These are phyloP conservation scores for Ephemerocybe angulata DNA, from an alignment of 768 basidiomycete genomes.

Conservation along the genomic window DNA sequence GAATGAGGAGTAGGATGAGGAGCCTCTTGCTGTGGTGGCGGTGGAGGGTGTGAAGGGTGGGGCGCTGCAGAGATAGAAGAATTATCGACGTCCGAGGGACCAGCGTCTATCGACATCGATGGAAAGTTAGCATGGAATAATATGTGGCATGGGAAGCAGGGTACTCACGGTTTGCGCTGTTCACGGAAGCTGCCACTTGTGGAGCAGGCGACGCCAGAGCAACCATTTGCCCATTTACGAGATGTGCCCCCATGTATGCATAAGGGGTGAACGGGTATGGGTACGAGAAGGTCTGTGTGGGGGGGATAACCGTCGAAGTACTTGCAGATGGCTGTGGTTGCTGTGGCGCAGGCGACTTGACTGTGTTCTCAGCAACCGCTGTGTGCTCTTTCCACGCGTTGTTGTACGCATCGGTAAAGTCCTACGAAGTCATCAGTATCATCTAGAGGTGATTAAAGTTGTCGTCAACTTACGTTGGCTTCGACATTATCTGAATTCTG, in stretches of 20 bases:
- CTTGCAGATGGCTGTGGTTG: slow-evolving; percentile 4
- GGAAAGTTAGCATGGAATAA: too few relatives aligned
- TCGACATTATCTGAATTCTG: not conserved
- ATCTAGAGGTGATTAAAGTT: not conserved
- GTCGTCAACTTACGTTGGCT: not conserved
- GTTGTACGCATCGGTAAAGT: slow-evolving; percentile 50
- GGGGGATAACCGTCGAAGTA: slow-evolving; percentile 8
- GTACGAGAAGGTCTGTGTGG: slow-evolving; percentile 10
- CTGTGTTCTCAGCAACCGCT: slow-evolving; percentile 30
- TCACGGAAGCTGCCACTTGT: slow-evolving; percentile 9
- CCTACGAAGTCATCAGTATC: slow-evolving; percentile 24
- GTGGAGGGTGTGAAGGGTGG: slow-evolving; percentile 1
- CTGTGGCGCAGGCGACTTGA: slow-evolving; percentile 7
- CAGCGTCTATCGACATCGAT: not conserved
- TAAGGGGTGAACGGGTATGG: slow-evolving; percentile 26
- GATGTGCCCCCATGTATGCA: slow-evolving; percentile 21
- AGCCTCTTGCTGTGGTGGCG: slow-evolving; percentile 1
- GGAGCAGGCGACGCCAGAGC: slow-evolving; percentile 14
- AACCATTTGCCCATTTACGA: slow-evolving; percentile 23
- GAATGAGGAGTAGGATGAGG: slow-evolving; percentile 6
- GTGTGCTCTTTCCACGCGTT: slow-evolving; percentile 64
- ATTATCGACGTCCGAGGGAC: not conserved
- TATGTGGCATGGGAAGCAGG: too few relatives aligned
- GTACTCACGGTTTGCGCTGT: not conserved
- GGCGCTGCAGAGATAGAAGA: slow-evolving; percentile 11